Conservation (phyloP, 768 basidiomycete species). For the Lactarius tabidus region DNA sequence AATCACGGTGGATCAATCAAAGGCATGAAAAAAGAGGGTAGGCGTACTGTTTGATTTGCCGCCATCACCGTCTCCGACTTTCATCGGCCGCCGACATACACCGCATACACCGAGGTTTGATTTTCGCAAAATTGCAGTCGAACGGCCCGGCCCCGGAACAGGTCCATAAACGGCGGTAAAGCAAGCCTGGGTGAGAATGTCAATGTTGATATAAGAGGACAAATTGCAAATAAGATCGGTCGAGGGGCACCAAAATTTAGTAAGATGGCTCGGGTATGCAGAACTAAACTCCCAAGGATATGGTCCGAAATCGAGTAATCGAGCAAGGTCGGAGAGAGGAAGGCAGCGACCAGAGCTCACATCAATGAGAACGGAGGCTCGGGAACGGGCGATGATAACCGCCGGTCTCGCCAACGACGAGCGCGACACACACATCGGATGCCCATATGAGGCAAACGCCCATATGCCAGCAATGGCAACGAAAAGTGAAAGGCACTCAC, state of each 20-base stretch:
- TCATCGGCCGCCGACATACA: constrained; percentile 96
- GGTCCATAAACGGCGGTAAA: constrained; percentile 97
- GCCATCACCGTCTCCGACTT: constrained; percentile 82
- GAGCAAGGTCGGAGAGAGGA: not conserved
- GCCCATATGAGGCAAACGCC: constrained; percentile 5
- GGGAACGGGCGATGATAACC: not conserved
- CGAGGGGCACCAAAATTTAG: not conserved
- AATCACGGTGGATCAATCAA: constrained; percentile 19
- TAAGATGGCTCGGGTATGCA: not conserved
- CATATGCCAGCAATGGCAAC: not conserved
- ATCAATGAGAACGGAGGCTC: not conserved
- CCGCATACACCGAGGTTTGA: constrained; percentile 92
- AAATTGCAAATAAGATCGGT: not conserved
- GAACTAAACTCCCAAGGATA: not conserved
- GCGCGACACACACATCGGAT: not conserved
- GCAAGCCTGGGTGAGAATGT: constrained; percentile 62
- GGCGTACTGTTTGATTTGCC: constrained; percentile 84
- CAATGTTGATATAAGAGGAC: not conserved
- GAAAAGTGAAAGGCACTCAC: constrained; percentile 37
- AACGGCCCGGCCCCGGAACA: constrained; percentile 54
- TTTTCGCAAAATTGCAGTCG: constrained; percentile 54
- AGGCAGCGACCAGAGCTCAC: not conserved
- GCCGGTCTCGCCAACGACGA: not conserved
- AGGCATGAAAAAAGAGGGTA: constrained; percentile 19
- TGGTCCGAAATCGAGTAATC: not conserved